Evolutionary conservation across 306 rosid genomes (phyloP), one percentile per base, ranked within the genome.

Genomic region (Rubus idaeus): DNA sequence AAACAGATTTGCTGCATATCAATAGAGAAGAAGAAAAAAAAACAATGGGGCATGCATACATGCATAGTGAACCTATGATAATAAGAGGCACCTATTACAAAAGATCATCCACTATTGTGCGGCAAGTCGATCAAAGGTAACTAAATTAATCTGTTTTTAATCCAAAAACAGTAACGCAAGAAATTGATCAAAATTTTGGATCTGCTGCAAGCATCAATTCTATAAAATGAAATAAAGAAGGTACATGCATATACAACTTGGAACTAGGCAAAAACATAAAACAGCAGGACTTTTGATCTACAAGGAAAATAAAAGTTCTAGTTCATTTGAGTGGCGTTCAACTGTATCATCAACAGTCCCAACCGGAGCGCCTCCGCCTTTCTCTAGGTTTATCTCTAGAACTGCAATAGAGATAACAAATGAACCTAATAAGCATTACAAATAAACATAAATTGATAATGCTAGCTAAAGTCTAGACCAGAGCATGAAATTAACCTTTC

Each of bases 311-410:
- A 67, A 73, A 67, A 49, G 64, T 66, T 73, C 81, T 75, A 81
- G 69, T 72, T 68, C 63, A 60, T 41, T 51, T 40, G 78, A 74
- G 76, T n/a, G 47, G 40, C 64, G 17, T 74, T 72, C 75, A 80
- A 75, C 55, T 51, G 69, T 80, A 68, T 50, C 51, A 79, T 83
- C 81, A 94, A 52, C 88, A 84, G 78, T 94, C 98, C 98, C 97
- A 94, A 70, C 98, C 97, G 14, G 98, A 90, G 64, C 92, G 84
- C 79, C 98, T 85, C 75, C 91, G 79, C 88, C 98, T 90, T 82
- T 94, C 97, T 84, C 89, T 84, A 6, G 93, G 87, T 80, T 82
- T 84, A 53, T 87, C 90, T 68, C 87, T 62, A 30, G 96, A 88
- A 75, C 90, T 90, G 95, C 92, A 80, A 82, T 60, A 65, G 41